Conservation (phyloP, 805 yeast genomes). For the Pichia deserticola region DNA sequence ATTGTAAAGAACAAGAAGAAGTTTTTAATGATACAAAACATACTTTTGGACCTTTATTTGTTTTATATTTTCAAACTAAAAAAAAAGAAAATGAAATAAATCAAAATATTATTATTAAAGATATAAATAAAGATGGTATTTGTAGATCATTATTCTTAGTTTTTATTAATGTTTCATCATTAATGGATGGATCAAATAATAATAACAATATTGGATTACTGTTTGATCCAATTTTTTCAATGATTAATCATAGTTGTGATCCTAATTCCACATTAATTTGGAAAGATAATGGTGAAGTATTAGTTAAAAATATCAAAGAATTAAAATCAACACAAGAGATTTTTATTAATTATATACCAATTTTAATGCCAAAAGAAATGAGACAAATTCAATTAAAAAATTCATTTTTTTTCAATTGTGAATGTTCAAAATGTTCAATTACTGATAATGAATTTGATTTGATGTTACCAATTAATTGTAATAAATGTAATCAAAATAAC, state of each 20-base stretch:
- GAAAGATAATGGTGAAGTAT: conserved; percentile 13
- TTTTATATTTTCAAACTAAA: background rate
- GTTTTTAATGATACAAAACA: conserved; percentile 14
- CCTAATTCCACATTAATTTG: conserved; percentile 28
- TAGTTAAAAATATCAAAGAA: conserved; percentile 16
- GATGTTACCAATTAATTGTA: conserved; percentile 24
- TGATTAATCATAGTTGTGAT: conserved; percentile 35
- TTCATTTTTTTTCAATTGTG: conserved; percentile 30
- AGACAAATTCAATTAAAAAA: conserved; percentile 23
- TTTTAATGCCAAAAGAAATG: conserved; percentile 23
- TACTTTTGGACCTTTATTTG: conserved; percentile 11
- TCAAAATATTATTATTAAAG: background rate
- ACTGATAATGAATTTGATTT: conserved; percentile 16
- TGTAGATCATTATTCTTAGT: conserved; percentile 15
- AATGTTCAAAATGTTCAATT: conserved; percentile 24
- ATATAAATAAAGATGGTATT: conserved; percentile 11
- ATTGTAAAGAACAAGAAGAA: conserved; percentile 7
- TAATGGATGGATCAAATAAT: conserved; percentile 18
- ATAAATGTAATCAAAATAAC: conserved; percentile 14
- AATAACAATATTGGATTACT: conserved; percentile 27
- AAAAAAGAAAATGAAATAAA: background rate
- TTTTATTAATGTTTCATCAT: conserved; percentile 26
- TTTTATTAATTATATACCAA: conserved; percentile 26
- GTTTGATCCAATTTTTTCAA: conserved; percentile 32
- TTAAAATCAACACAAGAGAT: conserved; percentile 24